phyloP scores from a whole-genome alignment of 208 protist species.

The Sergeia podlipaevii region DNA sequence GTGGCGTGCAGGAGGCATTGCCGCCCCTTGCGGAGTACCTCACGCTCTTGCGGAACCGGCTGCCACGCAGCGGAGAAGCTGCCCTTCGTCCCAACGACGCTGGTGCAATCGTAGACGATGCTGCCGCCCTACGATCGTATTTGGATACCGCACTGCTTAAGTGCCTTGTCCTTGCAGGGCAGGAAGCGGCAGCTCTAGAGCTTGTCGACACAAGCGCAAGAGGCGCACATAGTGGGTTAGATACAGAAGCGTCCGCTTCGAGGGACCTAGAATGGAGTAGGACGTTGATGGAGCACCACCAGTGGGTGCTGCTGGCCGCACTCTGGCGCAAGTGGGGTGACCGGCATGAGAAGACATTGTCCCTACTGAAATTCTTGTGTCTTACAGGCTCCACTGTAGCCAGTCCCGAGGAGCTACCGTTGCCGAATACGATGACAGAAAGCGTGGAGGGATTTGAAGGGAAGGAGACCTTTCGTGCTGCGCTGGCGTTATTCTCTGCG shows the following conservation, averaged over 20 bases:
- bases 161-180: too few species aligned
- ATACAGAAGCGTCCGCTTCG: too few species aligned
- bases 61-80: slow-evolving; percentile 9
- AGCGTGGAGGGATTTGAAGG: too few species aligned
- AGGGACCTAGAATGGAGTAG: too few species aligned
- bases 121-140: too few species aligned
- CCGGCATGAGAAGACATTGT: slow-evolving; percentile 19
- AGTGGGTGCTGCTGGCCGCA: slow-evolving; percentile 49
- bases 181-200: too few species aligned
- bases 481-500: too few species aligned
- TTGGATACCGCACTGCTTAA: too few species aligned
- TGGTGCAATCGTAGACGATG: slow-evolving; percentile 33
- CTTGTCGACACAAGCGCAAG: too few species aligned
- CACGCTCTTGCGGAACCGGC: not conserved
- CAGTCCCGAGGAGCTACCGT: not conserved
- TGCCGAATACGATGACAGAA: not conserved
- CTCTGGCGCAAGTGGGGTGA: slow-evolving; percentile 21
- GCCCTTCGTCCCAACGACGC: slow-evolving; percentile 38
- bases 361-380: slow-evolving; percentile 3
- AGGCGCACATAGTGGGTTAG: too few species aligned
- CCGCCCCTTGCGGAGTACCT: slow-evolving; percentile 19
- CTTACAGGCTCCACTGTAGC: not conserved
- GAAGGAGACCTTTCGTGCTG: too few species aligned
- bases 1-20: slow-evolving; percentile 13
- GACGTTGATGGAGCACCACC: slow-evolving; percentile 15